Conservation (phyloP, 192 early-diverging fungal species). For the Diversispora eburnea region DNA sequence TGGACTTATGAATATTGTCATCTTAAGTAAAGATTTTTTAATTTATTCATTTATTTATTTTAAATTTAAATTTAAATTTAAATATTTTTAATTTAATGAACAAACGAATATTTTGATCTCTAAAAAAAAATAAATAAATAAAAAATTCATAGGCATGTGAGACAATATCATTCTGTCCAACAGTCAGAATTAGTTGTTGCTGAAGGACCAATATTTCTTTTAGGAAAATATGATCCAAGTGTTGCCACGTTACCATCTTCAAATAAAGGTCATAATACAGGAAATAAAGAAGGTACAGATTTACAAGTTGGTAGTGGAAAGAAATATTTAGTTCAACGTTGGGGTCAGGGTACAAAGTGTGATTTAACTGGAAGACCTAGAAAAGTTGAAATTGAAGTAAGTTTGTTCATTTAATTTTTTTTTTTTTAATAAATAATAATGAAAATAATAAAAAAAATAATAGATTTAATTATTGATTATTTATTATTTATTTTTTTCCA, state of each 20-base stretch:
- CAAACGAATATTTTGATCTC: neutral
- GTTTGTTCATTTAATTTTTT: too few relatives aligned
- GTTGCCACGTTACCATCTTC: conserved; percentile 26
- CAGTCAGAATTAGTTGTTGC: conserved; percentile 5
- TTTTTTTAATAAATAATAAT: neutral
- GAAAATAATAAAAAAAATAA: neutral
- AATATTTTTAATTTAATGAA: neutral
- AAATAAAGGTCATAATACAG: conserved; percentile 21
- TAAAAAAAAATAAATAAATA: too few relatives aligned
- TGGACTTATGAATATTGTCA: conserved; percentile 92
- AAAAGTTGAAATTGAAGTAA: conserved; percentile 68
- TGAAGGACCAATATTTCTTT: conserved; percentile 25
- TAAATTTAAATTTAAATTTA: neutral
- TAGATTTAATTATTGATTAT: neutral
- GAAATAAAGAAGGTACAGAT: conserved; percentile 30
- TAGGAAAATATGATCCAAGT: conserved; percentile 31
- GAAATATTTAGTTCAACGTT: conserved; percentile 66
- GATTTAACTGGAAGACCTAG: conserved; percentile 67
- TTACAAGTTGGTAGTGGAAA: conserved; percentile 44
- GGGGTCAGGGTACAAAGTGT: conserved; percentile 72
- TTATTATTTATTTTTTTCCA: neutral
- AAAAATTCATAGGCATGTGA: conserved; percentile 39
- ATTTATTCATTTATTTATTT: neutral
- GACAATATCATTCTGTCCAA: conserved; percentile 54
- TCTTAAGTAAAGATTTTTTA: conserved; percentile 10